phyloP scores from a whole-genome alignment of 495 filamentous ascomycete genomes.

The Astrocystis sublimbata region DNA sequence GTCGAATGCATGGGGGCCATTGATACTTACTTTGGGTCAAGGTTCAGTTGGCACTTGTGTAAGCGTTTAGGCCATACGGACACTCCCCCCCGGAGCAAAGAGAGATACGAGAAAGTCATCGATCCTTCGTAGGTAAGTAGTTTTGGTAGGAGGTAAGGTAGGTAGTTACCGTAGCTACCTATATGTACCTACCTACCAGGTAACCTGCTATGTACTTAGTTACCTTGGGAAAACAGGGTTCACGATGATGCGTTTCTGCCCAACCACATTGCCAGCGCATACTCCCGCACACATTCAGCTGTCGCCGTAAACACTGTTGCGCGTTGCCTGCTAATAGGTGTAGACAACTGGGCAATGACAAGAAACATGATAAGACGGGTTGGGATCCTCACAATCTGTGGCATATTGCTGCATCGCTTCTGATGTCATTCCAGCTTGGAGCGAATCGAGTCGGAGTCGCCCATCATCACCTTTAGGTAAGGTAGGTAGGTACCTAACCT shows the following conservation, averaged over 20 bases:
- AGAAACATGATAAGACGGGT: conserved; percentile 10
- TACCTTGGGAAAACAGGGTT: not conserved
- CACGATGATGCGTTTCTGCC: conserved; percentile 31
- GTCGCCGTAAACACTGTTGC: not conserved
- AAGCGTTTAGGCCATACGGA: too few relatives aligned
- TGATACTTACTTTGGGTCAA: too few relatives aligned
- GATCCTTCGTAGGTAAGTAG: not conserved
- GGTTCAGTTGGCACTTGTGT: too few relatives aligned
- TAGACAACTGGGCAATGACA: not conserved
- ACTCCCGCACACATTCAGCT: conserved; percentile 22
- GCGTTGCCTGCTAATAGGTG: not conserved
- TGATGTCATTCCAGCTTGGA: conserved; percentile 7
- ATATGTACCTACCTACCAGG: too few relatives aligned
- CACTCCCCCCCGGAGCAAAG: too few relatives aligned
- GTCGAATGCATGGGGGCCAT: not conserved
- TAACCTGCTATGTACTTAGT: too few relatives aligned
- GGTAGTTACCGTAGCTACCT: too few relatives aligned
- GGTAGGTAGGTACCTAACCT: too few relatives aligned
- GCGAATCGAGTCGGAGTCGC: conserved; percentile 1
- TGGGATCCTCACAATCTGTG: conserved; percentile 9
- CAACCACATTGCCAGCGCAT: conserved; percentile 41
- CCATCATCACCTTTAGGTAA: conserved; percentile 10
- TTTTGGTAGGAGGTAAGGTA: too few relatives aligned
- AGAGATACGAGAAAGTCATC: not conserved
- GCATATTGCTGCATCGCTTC: conserved; percentile 4